Conservation (phyloP, 805 yeast genomes). For the Brettanomyces anomalus region DNA sequence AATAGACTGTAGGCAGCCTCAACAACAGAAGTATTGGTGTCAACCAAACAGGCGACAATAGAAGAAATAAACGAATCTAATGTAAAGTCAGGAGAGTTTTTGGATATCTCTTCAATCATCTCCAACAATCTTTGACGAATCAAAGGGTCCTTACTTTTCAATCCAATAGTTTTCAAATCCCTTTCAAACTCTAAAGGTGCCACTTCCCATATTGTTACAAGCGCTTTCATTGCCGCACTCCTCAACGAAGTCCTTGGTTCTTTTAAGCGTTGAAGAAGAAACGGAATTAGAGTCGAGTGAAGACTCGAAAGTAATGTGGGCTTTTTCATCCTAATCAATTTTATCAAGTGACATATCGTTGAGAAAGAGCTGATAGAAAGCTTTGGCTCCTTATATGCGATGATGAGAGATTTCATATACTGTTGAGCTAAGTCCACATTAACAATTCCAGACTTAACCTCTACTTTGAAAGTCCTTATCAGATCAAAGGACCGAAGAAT, state of each 20-base stretch:
- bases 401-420: constrained; percentile 40
- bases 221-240: constrained; percentile 39
- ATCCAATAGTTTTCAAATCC: constrained; percentile 34
- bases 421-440: constrained; percentile 39
- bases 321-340: constrained; percentile 52
- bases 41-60: constrained; percentile 16
- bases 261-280: constrained; percentile 37
- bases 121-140: constrained; percentile 35
- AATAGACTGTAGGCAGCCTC: constrained; percentile 21
- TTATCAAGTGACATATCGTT: constrained; percentile 46
- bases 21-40: constrained; percentile 10
- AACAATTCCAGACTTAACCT: constrained; percentile 47
- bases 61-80: constrained; percentile 23
- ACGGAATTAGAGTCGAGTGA: constrained; percentile 39
- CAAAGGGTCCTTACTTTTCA: constrained; percentile 28
- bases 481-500: constrained; percentile 15
- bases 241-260: constrained; percentile 30
- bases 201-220: constrained; percentile 48
- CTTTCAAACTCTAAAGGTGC: constrained; percentile 39
- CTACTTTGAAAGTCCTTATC: constrained; percentile 35
- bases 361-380: constrained; percentile 38
- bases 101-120: constrained; percentile 35
- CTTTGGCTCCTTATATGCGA: constrained; percentile 33
- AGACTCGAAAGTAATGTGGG: constrained; percentile 31
- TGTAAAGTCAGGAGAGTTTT: constrained; percentile 26